A percentile compares a stretch with the other conserved stretches of the same genome.
These are phyloP conservation scores for Kalaharituber pfeilii DNA, from an alignment of 2,329 filamentous ascomycete genomes.

Conservation along the genomic window DNA sequence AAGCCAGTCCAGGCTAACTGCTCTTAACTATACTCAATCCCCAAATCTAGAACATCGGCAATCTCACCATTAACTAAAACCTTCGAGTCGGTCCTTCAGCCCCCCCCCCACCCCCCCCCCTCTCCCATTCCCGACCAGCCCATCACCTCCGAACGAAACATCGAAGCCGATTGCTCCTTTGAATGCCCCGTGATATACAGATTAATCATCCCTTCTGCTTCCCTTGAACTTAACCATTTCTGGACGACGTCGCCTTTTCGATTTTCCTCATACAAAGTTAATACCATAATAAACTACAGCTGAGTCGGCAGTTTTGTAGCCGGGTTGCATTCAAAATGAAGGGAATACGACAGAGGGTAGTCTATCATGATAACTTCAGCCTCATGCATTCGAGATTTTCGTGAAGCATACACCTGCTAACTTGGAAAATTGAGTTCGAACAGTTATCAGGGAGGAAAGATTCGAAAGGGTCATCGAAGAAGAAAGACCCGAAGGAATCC, in stretches of 20 bases:
- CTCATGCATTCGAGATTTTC: not conserved
- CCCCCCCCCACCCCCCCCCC: not conserved
- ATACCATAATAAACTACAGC: not conserved
- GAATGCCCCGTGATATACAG: not conserved
- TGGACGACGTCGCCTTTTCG: not conserved
- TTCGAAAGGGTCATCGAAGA: constrained; percentile 37
- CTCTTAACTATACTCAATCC: not conserved
- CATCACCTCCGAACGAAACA: not conserved
- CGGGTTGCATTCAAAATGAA: not conserved
- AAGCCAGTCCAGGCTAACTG: not conserved
- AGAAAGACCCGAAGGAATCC: constrained; percentile 40
- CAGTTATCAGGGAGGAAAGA: constrained; percentile 16
- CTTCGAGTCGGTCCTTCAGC: not conserved
- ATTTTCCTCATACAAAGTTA: not conserved
- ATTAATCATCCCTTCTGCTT: not conserved
- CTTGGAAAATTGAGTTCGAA: constrained; percentile 3
- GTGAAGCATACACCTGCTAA: not conserved
- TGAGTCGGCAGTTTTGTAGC: not conserved
- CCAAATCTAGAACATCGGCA: not conserved
- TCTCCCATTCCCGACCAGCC: no score
- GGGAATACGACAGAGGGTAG: constrained; percentile 1
- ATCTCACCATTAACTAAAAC: not conserved
- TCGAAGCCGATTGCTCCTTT: not conserved
- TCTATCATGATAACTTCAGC: not conserved
- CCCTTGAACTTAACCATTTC: not conserved